A percentile compares a stretch with the other conserved stretches of the same genome.
Evolutionary conservation across 495 filamentous ascomycete genomes (phyloP).

Genomic region (Copromyces sp.): DNA sequence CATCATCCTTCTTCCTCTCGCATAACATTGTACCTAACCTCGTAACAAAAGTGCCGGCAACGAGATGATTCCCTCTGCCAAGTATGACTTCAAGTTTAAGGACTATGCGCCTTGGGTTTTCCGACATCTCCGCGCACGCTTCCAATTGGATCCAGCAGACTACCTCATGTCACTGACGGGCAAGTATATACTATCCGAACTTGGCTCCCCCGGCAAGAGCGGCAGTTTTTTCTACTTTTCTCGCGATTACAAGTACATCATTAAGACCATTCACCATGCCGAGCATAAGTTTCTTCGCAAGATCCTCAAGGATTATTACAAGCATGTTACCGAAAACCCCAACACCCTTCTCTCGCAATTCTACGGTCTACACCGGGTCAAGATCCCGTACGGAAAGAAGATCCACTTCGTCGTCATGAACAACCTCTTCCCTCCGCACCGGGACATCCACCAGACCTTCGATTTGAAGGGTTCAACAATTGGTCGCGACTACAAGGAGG

Average conservation of each 20-base stretch:
- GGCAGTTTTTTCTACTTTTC: conserved; percentile 99
- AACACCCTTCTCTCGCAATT: conserved; percentile 97
- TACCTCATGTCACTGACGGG: conserved; percentile 97
- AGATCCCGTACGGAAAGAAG: conserved; percentile 96
- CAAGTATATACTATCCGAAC: conserved; percentile 96
- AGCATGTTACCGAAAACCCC: conserved; percentile 85
- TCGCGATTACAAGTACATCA: conserved; percentile 99
- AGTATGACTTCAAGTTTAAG: conserved; percentile 99
- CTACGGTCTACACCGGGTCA: conserved; percentile 94
- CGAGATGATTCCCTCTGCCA: conserved; percentile 92
- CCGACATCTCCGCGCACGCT: conserved; percentile 79
- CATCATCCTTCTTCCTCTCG: neutral
- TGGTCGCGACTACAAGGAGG: conserved; percentile 82
- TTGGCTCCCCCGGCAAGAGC: conserved; percentile 95
- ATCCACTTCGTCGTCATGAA: conserved; percentile 99
- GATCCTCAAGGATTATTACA: conserved; percentile 86
- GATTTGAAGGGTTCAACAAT: conserved; percentile 97
- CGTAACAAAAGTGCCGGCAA: conserved; percentile 63
- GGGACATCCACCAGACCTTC: conserved; percentile 95
- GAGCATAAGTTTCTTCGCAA: conserved; percentile 93
- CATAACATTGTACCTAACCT: conserved; percentile 5
- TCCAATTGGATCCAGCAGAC: conserved; percentile 89
- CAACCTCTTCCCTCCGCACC: conserved; percentile 94
- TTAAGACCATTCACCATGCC: conserved; percentile 97
- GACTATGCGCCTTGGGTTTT: conserved; percentile 99